Evolutionary conservation across 1,139 yeast species (phyloP), one percentile per base, ranked within the genome.

Genomic region (Candida pseudocylindracea): DNA sequence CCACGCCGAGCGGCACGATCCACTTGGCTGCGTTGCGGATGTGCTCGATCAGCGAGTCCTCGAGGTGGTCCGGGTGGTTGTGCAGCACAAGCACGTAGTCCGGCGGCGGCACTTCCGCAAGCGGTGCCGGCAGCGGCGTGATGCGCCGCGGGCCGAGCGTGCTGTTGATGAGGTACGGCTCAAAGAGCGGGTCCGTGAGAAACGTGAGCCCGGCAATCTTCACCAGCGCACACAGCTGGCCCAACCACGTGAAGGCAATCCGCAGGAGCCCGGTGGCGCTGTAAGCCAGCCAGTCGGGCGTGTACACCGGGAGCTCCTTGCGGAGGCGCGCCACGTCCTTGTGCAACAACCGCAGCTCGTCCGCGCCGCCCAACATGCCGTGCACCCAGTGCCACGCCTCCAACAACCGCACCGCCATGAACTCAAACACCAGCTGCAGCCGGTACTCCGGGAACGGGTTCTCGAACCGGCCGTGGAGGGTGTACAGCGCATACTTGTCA

Each of bases 11-110:
- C 0, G 96, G 96, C 0, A 83, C 93, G 10, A 85, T 63, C 96
- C 96, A 85, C 8, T 67, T 59, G 4, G 72, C 57, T 6, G 54
- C 43, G 40, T 71, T 67, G 9, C 81, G 76, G 37, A 83, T 64
- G 33, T 63, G 49, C 29, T 57, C 55, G 12, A 71, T 64, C 11
- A 76, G 54, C 30, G 60, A 66, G 38, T 67, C 57, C 44, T 85
- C 95, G 32, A 85, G 53, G 53, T 85, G 96, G 49, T 85, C 96
- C 1, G 95, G 96, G 45, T 85, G 96, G 47, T 85, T 91, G 49
- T 85, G 96, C 2, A 93, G 76, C 0, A 85, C 93, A 27, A 85
- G 48, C 2, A 81, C 72, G 36, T 73, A 65, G 41, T 81, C 54
- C 10, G 66, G 64, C 34, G 49, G 45, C 3, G 79, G 72, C n/a